Conservation (phyloP, 441 rosid genomes). For the Erysimum cheiri region DNA sequence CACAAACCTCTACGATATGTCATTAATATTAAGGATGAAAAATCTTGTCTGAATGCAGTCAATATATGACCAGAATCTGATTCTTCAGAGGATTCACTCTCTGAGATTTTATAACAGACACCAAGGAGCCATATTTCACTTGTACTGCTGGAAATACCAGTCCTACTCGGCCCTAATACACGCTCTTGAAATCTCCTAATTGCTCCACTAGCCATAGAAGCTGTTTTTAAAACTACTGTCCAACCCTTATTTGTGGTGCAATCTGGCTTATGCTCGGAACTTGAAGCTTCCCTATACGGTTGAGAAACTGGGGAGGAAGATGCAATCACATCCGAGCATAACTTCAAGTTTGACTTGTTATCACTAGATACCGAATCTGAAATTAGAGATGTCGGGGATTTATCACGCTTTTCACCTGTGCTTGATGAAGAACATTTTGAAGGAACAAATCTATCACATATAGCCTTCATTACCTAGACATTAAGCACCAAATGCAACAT, state of each 20-base stretch:
- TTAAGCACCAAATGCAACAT: slow-evolving; percentile 34
- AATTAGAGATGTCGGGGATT: slow-evolving; percentile 51
- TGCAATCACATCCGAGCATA: slow-evolving; percentile 61
- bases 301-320: slow-evolving; percentile 74
- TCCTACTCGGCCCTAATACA: slow-evolving; percentile 71
- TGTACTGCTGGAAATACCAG: slow-evolving; percentile 66
- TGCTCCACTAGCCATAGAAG: slow-evolving; percentile 68
- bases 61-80: slow-evolving; percentile 50
- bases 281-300: slow-evolving; percentile 50
- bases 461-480: slow-evolving; percentile 85
- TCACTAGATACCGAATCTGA: slow-evolving; percentile 54
- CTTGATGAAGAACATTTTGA: slow-evolving; percentile 57
- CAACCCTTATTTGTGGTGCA: slow-evolving; percentile 61
- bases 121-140: slow-evolving; percentile 94
- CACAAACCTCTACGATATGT: slow-evolving; percentile 86
- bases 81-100: slow-evolving; percentile 49
- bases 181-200: slow-evolving; percentile 93
- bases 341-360: slow-evolving; percentile 47
- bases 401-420: slow-evolving; percentile 46
- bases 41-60: slow-evolving; percentile 65
- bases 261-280: slow-evolving; percentile 49
- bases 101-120: slow-evolving; percentile 68
- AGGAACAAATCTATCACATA: slow-evolving; percentile 60
- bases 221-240: slow-evolving; percentile 75
- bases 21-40: slow-evolving; percentile 76